Evolutionary conservation across 192 early-diverging fungal species (phyloP), one percentile per base, ranked within the genome.

Genomic region (Dimargaris xerosporica): DNA sequence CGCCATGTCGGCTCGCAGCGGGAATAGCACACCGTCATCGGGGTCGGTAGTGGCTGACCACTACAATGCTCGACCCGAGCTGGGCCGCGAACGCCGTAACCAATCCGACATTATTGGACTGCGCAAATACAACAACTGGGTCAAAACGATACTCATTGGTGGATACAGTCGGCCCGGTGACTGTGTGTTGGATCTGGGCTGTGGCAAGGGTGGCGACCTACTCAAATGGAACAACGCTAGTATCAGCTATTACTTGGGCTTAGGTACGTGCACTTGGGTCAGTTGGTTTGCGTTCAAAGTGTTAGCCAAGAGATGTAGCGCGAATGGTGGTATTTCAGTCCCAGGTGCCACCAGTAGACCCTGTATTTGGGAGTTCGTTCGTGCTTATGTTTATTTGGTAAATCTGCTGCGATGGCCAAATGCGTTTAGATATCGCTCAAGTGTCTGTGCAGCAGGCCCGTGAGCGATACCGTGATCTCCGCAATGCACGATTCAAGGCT

Each of bases 101-200:
- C 82, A 90, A 54, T 94, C 92, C 11, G 78, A 74, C 30, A 96
- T 96, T 34, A 80, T 95, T 30, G 81, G 86, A 3, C 67, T 99
- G 54, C 88, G 90, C 47, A 83, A 80, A 61, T 93, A 93, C 71
- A 97, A 99, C 79, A 99, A 99, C 77, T 99, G 94, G 93, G 69
- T 94, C 54, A 99, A 99, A 63, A 83, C 89, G 15, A 73, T 93
- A 3, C 72, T 99, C 31, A 94, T 99, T 62, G 67, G 75, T 15
- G 65, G 78, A 29, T 83, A 87, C 69, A 78, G 80, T 9, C 63
- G 66, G 12, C 65, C 72, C 0, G 76, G 76, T 0, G 69, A 78
- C 68, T 61, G 48, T 9, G 94, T 91, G 10, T 79, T 99, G 46
- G 96, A 97, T 67, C 75, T 96, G 53, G 90, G 91, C 12, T 94